These are phyloP conservation scores for Candida nonsorbophila DNA, from an alignment of 805 yeast species.

Conservation along the genomic window DNA sequence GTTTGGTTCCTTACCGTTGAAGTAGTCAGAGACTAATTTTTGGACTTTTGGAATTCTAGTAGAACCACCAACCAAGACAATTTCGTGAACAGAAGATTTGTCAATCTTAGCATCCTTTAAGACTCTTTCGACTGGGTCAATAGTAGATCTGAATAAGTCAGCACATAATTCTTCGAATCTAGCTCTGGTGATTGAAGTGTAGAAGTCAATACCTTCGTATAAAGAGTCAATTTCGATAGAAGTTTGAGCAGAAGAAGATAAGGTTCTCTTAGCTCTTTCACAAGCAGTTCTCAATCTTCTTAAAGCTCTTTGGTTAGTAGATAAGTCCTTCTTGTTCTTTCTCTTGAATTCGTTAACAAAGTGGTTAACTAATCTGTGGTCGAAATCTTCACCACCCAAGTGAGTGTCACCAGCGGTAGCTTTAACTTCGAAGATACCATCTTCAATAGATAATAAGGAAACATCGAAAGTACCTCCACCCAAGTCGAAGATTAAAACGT, in stretches of 20 bases:
- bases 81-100: slow-evolving; percentile 86
- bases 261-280: slow-evolving; percentile 98
- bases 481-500: slow-evolving; percentile 43
- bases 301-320: slow-evolving; percentile 92
- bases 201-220: slow-evolving; percentile 93
- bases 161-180: slow-evolving; percentile 96
- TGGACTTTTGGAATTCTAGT: slow-evolving; percentile 97
- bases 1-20: slow-evolving; percentile 96
- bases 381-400: slow-evolving; percentile 97
- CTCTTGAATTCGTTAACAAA: slow-evolving; percentile 95
- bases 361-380: slow-evolving; percentile 91
- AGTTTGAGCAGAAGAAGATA: slow-evolving; percentile 93
- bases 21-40: slow-evolving; percentile 91
- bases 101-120: slow-evolving; percentile 86
- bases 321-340: slow-evolving; percentile 93
- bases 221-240: slow-evolving; percentile 92
- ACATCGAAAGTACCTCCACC: slow-evolving; percentile 49
- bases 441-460: slow-evolving; percentile 42
- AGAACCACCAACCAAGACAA: slow-evolving; percentile 95
- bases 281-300: slow-evolving; percentile 99
- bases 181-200: slow-evolving; percentile 94
- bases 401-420: slow-evolving; percentile 47
- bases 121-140: slow-evolving; percentile 94
- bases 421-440: slow-evolving; percentile 46
- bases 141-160: slow-evolving; percentile 87